Evolutionary conservation across 2,329 filamentous ascomycete genomes (phyloP).

Genomic region (Mycosphaerella sp.): DNA sequence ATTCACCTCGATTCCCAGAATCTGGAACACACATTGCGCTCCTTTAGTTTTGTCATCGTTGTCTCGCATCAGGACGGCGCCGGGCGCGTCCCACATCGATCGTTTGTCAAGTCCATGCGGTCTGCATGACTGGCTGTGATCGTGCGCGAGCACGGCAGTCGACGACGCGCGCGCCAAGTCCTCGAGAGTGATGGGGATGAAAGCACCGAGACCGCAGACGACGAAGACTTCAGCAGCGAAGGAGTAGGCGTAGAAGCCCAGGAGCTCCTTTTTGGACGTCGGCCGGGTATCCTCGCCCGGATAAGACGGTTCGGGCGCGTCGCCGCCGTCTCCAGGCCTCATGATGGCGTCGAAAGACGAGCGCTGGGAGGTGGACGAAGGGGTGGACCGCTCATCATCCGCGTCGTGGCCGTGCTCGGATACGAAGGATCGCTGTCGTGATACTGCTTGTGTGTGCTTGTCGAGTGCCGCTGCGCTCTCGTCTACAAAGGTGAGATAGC

Average conservation of each 20-base stretch:
- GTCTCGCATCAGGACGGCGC: neutral
- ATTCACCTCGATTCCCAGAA: constrained; percentile 82
- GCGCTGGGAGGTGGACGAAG: constrained; percentile 11
- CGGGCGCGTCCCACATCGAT: neutral
- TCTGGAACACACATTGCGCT: constrained; percentile 71
- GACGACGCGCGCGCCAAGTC: constrained; percentile 72
- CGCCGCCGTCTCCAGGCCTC: constrained; percentile 14
- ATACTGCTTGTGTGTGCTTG: constrained; percentile 5
- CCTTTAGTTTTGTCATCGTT: constrained; percentile 34
- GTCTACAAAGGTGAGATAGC: constrained; percentile 4
- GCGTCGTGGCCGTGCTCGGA: constrained; percentile 18
- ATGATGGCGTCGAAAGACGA: constrained; percentile 14
- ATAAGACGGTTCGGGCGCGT: constrained; percentile 50
- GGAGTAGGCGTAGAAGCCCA: constrained; percentile 92
- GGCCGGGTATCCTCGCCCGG: constrained; percentile 79
- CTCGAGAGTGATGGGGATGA: constrained; percentile 92
- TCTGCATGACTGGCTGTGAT: constrained; percentile 66
- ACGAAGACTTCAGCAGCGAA: constrained; percentile 97
- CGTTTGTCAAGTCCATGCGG: constrained; percentile 13
- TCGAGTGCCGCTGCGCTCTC: constrained; percentile 3
- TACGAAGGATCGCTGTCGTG: constrained; percentile 8
- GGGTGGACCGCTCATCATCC: constrained; percentile 22
- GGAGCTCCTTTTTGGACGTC: constrained; percentile 79
- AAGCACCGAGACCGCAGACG: constrained; percentile 81
- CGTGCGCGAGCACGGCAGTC: constrained; percentile 76